phyloP scores from a whole-genome alignment of 1,139 yeast species.

The Schwanniomyces etchellsii region DNA sequence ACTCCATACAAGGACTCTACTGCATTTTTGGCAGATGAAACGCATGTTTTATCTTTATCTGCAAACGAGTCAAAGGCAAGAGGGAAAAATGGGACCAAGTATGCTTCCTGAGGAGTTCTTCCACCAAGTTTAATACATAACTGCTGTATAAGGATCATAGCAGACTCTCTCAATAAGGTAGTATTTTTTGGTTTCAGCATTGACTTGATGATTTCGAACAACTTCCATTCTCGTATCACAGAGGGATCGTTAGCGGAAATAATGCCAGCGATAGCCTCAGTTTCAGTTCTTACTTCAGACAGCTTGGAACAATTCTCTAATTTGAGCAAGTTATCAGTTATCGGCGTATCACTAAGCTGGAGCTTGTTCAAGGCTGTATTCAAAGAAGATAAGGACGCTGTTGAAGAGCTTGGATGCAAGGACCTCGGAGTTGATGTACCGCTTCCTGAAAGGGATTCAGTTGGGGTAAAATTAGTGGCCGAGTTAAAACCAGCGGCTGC shows the following conservation, averaged over 20 bases:
- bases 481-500: background rate
- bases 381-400: conserved; percentile 69
- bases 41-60: conserved; percentile 83
- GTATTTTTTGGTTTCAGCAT: conserved; percentile 71
- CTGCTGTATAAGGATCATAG: conserved; percentile 61
- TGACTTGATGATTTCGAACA: conserved; percentile 57
- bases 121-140: conserved; percentile 65
- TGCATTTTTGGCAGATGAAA: conserved; percentile 73
- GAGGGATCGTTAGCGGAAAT: conserved; percentile 41
- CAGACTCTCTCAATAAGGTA: conserved; percentile 69
- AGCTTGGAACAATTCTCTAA: conserved; percentile 55
- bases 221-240: conserved; percentile 58
- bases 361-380: conserved; percentile 66
- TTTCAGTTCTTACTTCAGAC: conserved; percentile 60
- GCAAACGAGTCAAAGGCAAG: conserved; percentile 61
- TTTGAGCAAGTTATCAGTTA: conserved; percentile 51
- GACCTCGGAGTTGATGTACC: conserved; percentile 36
- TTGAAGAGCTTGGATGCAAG: conserved; percentile 38
- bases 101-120: conserved; percentile 69
- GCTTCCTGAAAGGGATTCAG: conserved; percentile 34
- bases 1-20: conserved; percentile 61
- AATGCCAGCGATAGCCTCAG: conserved; percentile 48
- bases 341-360: conserved; percentile 54
- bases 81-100: conserved; percentile 52
- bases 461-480: conserved; percentile 18